Percentiles rank a stretch among this genome's conserved stretches.
Evolutionary conservation across 2,329 filamentous ascomycete genomes (phyloP).

Genomic region (Phialophora verrucosa): DNA sequence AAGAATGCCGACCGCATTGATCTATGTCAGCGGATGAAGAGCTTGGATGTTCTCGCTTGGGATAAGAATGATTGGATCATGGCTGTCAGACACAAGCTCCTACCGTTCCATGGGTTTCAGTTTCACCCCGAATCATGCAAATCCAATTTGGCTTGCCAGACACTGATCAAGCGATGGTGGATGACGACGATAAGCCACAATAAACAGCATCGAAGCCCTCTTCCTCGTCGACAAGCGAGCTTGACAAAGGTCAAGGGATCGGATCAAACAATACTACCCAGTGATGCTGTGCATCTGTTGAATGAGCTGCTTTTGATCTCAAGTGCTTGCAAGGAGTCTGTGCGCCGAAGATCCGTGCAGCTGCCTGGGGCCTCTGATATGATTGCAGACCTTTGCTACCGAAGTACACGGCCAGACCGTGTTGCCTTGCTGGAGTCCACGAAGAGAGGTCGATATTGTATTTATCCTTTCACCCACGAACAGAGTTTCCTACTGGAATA

Average conservation of each 20-base stretch:
- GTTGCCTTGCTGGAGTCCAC: slow-evolving; percentile 46
- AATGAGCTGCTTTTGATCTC: slow-evolving; percentile 7
- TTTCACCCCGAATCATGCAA: slow-evolving; percentile 94
- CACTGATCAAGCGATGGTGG: slow-evolving; percentile 79
- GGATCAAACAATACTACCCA: background rate
- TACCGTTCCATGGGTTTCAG: slow-evolving; percentile 85
- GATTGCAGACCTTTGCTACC: slow-evolving; percentile 32
- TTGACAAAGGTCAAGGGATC: background rate
- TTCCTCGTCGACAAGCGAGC: background rate
- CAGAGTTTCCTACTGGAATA: slow-evolving; percentile 65
- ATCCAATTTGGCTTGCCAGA: slow-evolving; percentile 65
- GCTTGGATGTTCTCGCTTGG: slow-evolving; percentile 67
- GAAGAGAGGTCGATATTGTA: slow-evolving; percentile 69
- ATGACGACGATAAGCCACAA: slow-evolving; percentile 67
- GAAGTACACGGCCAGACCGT: slow-evolving; percentile 12
- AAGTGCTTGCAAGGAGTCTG: slow-evolving; percentile 9
- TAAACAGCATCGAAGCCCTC: slow-evolving; percentile 13
- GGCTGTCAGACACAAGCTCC: slow-evolving; percentile 70
- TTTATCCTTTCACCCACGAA: slow-evolving; percentile 70
- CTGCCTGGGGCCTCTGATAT: slow-evolving; percentile 34
- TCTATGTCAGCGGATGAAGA: background rate
- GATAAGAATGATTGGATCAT: slow-evolving; percentile 68
- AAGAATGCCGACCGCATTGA: background rate
- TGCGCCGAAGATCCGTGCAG: background rate
- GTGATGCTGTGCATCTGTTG: background rate